A percentile compares a stretch with the other conserved stretches of the same genome.
Evolutionary conservation across 1,284 basidiomycete genomes (phyloP).

Genomic region (Paramarasmius palmivorus): DNA sequence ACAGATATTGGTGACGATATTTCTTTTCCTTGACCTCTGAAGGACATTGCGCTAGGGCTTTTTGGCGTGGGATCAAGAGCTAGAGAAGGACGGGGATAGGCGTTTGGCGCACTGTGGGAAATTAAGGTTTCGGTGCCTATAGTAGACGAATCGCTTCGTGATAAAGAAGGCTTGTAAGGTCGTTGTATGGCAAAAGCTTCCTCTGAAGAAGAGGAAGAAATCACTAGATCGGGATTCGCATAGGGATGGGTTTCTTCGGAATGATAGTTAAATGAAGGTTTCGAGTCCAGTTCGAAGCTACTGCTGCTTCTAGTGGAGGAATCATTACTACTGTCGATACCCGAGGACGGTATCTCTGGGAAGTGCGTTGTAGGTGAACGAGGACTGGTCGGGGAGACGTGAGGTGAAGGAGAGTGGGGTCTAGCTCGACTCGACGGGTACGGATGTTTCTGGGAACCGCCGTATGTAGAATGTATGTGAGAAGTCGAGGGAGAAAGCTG

Average conservation of each 20-base stretch:
- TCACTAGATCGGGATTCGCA: constrained; percentile 68
- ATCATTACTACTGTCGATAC: not conserved
- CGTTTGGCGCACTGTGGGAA: constrained; percentile 37
- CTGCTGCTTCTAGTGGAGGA: constrained; percentile 4
- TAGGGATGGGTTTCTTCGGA: constrained; percentile 53
- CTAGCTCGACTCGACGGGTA: constrained; percentile 24
- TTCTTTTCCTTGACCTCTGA: constrained; percentile 36
- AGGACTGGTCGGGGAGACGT: constrained; percentile 20
- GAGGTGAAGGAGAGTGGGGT: constrained; percentile 21
- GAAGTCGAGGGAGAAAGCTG: constrained; percentile 61
- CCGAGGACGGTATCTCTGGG: constrained; percentile 11
- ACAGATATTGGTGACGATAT: constrained; percentile 54
- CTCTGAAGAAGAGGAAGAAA: constrained; percentile 32
- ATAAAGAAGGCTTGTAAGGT: constrained; percentile 23
- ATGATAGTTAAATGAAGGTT: constrained; percentile 23
- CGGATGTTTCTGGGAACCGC: constrained; percentile 32
- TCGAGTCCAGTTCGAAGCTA: constrained; percentile 8
- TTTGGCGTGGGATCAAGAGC: constrained; percentile 28
- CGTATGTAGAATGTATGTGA: constrained; percentile 30
- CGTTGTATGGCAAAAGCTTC: constrained; percentile 27
- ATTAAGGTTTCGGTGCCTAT: constrained; percentile 54
- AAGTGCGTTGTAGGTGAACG: constrained; percentile 15
- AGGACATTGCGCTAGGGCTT: constrained; percentile 34
- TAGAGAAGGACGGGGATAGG: not conserved
- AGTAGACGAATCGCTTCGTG: constrained; percentile 50